These are phyloP conservation scores for Rubroboletus satanas DNA, from an alignment of 768 basidiomycete species.

Conservation along the genomic window DNA sequence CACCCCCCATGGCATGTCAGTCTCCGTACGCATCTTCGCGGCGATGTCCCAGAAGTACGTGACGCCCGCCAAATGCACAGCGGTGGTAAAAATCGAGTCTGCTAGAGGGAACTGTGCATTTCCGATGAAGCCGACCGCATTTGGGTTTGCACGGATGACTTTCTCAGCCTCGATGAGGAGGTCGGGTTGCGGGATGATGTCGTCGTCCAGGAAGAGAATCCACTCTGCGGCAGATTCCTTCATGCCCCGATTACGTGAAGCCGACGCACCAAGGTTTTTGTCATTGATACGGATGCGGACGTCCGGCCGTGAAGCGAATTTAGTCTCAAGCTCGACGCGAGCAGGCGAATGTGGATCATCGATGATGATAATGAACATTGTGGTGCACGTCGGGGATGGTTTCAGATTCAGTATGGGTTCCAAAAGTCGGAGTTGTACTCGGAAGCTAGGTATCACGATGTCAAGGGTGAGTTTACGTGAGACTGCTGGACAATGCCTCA, in stretches of 20 bases:
- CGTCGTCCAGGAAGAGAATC: conserved; percentile 61
- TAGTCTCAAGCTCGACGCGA: conserved; percentile 36
- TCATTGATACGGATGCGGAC: conserved; percentile 52
- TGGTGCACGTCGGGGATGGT: conserved; percentile 39
- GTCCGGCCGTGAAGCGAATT: conserved; percentile 42
- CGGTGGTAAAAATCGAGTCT: conserved; percentile 46
- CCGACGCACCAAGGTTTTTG: conserved; percentile 48
- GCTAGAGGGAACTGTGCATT: conserved; percentile 47
- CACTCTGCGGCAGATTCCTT: conserved; percentile 54
- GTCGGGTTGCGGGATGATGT: conserved; percentile 41
- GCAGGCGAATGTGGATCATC: conserved; percentile 48
- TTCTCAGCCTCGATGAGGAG: conserved; percentile 46
- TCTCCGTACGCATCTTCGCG: conserved; percentile 36
- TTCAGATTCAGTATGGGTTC: conserved; percentile 43
- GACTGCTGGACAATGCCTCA: conserved; percentile 14
- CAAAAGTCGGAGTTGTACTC: conserved; percentile 45
- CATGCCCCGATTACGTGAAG: conserved; percentile 53
- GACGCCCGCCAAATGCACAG: conserved; percentile 52
- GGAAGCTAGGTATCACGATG: conserved; percentile 53
- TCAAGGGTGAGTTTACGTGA: conserved; percentile 47
- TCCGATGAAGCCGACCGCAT: conserved; percentile 55
- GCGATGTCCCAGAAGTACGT: conserved; percentile 65
- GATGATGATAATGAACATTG: conserved; percentile 57
- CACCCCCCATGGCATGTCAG: conserved; percentile 59
- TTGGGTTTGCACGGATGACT: conserved; percentile 42